Conservation (phyloP, 805 yeast genomes). For the Ogataea pini region DNA sequence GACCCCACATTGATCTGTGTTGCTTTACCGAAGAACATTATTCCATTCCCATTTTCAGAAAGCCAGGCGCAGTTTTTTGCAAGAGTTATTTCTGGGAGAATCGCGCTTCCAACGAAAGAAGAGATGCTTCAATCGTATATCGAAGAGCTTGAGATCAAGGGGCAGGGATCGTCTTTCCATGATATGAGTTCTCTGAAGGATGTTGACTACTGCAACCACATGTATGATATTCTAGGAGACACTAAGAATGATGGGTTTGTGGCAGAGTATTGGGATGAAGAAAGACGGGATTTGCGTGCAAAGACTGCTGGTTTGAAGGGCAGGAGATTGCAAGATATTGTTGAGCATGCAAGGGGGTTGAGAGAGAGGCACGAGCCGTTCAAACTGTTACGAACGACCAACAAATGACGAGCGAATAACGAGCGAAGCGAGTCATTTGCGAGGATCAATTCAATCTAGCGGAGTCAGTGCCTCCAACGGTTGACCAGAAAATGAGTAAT, state of each 20-base stretch:
- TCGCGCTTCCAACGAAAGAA: constrained; percentile 40
- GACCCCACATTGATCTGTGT: constrained; percentile 47
- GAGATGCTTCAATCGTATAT: constrained; percentile 39
- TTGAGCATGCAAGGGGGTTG: constrained; percentile 31
- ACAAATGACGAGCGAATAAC: constrained; percentile 12
- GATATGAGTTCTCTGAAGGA: constrained; percentile 58
- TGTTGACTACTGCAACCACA: constrained; percentile 54
- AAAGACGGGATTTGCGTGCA: constrained; percentile 27
- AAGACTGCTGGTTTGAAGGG: constrained; percentile 32
- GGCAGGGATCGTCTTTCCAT: constrained; percentile 52
- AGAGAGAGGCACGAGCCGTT: constrained; percentile 29
- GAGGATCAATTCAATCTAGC: too few relatives aligned
- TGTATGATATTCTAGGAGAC: constrained; percentile 38
- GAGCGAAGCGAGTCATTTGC: too few relatives aligned
- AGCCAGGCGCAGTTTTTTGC: constrained; percentile 47
- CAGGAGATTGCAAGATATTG: constrained; percentile 30
- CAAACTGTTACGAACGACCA: constrained; percentile 25
- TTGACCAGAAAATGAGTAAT: too few relatives aligned
- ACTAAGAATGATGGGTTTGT: constrained; percentile 38
- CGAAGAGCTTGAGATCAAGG: constrained; percentile 41
- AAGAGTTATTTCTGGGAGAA: constrained; percentile 43
- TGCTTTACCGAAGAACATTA: constrained; percentile 46
- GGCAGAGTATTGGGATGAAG: constrained; percentile 35
- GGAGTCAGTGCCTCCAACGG: too few relatives aligned
- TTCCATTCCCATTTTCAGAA: constrained; percentile 53